Evolutionary conservation across 768 basidiomycete genomes (phyloP), one percentile per base, ranked within the genome.

Genomic region (Hypsizygus marmoreus): DNA sequence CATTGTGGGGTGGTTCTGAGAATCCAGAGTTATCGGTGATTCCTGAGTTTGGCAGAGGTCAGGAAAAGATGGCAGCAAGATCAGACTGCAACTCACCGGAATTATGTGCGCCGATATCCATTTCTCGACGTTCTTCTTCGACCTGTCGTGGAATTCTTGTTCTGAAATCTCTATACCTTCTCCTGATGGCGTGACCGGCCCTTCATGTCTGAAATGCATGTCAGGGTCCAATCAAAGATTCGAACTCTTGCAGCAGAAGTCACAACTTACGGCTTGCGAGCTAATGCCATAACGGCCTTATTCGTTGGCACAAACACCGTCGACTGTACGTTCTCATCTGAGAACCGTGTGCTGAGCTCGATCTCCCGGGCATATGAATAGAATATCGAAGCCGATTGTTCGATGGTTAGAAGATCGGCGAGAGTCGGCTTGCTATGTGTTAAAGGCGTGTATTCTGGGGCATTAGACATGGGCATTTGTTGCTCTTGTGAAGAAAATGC

Each of bases 71-170:
- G 22, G 16, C 40, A 16, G 40, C 26, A 31, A 10, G 20, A 42
- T 28, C 4, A 13, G 26, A 28, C 35, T 17, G 14, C 9, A 23
- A 52, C 68, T 17, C 60, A 93, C 92, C 4, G 91, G 87, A 42
- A 95, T 78, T 48, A 95, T 82, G 58, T 94, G 93, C 2, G 85
- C 85, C 1, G 82, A 80, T 0, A 95, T 75, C 88, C 92, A 95
- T 40, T 73, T 74, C 54, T 84, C 77, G 10, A 95, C 86, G 54
- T 92, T 89, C 54, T 66, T 67, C 66, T 71, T 82, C 6, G 83
- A 79, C 34, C 57, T 60, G 9, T 66, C 66, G 45, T 92, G 84
- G 29, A 78, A 81, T 53, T 90, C 81, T 43, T 82, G 68, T 45
- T 91, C 84, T 2, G 84, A 74, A 8, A 91, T 73, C n/a, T 74